Evolutionary conservation across 176 grass and related monocot species (phyloP), one percentile per base, ranked within the genome.

Genomic region (Avena sativa): DNA sequence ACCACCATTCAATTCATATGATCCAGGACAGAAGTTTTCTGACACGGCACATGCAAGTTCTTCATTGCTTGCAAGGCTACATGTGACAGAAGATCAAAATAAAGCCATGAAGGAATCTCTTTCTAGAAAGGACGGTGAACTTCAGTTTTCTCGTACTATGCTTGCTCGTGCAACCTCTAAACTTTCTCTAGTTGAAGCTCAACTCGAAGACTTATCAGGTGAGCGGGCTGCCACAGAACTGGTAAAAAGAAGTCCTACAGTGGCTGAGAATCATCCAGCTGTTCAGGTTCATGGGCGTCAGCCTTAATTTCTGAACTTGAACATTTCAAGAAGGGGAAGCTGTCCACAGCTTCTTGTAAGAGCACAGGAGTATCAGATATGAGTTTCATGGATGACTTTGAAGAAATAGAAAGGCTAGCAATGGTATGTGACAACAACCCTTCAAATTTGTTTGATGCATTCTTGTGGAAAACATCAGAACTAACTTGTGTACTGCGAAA

Each of bases 321-420:
- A 87, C 92, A 94, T 81, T 94, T 94, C 80, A 98, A 92, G 79
- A 89, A 79, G 75, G 93, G 69, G 9, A 98, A 96, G 83, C 72
- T 76, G 58, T 83, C 81, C 4, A 83, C 80, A 80, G 79, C 90
- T 70, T 96, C 93, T 78, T 91, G 87, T 86, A 96, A 89, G 83
- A 98, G 97, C 84, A 92, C 92, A 46, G 57, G 76, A 83, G 40
- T 96, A 58, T 98, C 97, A 51, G 94, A 98, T 52, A 84, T 96
- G 89, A 96, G 94, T 91, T 94, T 98, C 83, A 94, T 98, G 92
- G 97, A 98, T 90, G 97, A 96, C 75, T 96, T 98, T 94, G 90
- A 80, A 69, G 94, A 98, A 85, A 91, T 94, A 90, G 97, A 98
- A 83, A 96, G 92, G 81, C 84, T 98, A 84, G 90, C 97, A 9